Percentiles rank a stretch among this genome's conserved stretches.
These are phyloP conservation scores for Tetrastigma voinierianum DNA, from an alignment of 164 flowering plant species.

Conservation along the genomic window DNA sequence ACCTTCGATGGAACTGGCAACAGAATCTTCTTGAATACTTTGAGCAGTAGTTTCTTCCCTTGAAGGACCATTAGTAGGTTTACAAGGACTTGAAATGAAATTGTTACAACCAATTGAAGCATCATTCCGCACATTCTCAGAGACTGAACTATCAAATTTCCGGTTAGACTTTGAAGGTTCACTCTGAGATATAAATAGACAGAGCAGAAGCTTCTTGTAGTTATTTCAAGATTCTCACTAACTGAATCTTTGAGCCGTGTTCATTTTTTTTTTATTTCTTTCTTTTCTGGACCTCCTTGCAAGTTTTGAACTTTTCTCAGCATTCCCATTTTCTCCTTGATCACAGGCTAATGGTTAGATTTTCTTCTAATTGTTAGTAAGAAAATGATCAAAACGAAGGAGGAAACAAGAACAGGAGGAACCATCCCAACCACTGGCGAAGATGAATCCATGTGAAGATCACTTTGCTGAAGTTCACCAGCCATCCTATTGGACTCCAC, in stretches of 20 bases:
- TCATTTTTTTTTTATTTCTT: constrained; percentile 36
- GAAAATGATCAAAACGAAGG: constrained; percentile 6
- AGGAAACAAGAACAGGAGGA: constrained; percentile 13
- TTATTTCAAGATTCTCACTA: constrained; percentile 23
- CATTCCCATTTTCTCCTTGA: constrained; percentile 49
- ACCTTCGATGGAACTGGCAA: constrained; percentile 8
- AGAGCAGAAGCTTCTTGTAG: constrained; percentile 24
- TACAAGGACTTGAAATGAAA: constrained; percentile 14
- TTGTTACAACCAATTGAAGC: constrained; percentile 2
- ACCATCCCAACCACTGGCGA: constrained; percentile 35
- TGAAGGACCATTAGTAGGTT: constrained; percentile 15
- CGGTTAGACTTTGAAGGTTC: constrained; percentile 16
- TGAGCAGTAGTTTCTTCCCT: constrained; percentile 8
- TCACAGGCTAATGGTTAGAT: constrained; percentile 32
- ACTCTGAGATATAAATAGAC: constrained; percentile 21
- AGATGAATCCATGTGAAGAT: constrained; percentile 14
- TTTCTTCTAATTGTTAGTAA: constrained; percentile 11
- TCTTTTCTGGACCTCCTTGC: constrained; percentile 54
- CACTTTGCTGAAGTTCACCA: constrained; percentile 19
- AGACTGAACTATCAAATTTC: constrained; percentile 22
- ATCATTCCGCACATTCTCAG: constrained; percentile 11
- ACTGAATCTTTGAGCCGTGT: constrained; percentile 16
- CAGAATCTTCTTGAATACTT: constrained; percentile 15
- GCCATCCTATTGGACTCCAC: constrained; percentile 17
- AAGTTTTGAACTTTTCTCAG: constrained; percentile 37